Percentiles rank a stretch among this genome's conserved stretches.
phyloP scores from a whole-genome alignment of 2,329 filamentous ascomycete species.

The Biscogniauxia mediterranea region DNA sequence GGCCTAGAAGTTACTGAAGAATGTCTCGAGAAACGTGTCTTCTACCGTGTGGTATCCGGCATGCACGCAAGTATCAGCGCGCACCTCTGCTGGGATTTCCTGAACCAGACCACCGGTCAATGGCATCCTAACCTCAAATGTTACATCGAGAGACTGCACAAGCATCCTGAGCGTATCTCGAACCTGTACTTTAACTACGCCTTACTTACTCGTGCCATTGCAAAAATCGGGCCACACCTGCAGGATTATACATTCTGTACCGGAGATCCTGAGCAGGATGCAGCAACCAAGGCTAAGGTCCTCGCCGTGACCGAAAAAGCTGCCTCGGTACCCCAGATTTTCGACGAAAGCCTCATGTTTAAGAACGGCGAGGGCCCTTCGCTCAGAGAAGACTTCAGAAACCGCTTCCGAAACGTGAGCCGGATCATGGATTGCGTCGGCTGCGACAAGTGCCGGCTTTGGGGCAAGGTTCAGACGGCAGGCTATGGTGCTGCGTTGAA shows the following conservation, averaged over 20 bases:
- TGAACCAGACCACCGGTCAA: constrained; percentile 90
- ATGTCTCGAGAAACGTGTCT: constrained; percentile 97
- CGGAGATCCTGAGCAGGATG: constrained; percentile 77
- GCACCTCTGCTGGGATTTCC: constrained; percentile 92
- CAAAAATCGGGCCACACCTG: constrained; percentile 83
- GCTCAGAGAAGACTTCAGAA: constrained; percentile 95
- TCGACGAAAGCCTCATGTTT: constrained; percentile 96
- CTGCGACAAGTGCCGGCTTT: constrained; percentile 96
- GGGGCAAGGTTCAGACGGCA: constrained; percentile 94
- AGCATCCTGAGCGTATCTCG: constrained; percentile 84
- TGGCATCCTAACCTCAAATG: constrained; percentile 91
- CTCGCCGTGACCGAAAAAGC: constrained; percentile 71
- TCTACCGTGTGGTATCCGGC: constrained; percentile 90
- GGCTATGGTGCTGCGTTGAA: constrained; percentile 95
- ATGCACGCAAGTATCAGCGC: constrained; percentile 99
- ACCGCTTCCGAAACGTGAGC: constrained; percentile 94
- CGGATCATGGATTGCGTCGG: constrained; percentile 98
- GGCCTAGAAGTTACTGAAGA: constrained; percentile 81
- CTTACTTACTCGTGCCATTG: constrained; percentile 84
- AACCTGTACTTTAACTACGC: constrained; percentile 99
- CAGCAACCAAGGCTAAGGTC: constrained; percentile 76
- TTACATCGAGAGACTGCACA: constrained; percentile 83
- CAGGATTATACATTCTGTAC: constrained; percentile 88
- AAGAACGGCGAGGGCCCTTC: constrained; percentile 71
- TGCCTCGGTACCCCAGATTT: constrained; percentile 72